Percentiles rank a stretch among this genome's conserved stretches.
phyloP scores from a whole-genome alignment of 345 rosid genomes.

The Rhodomyrtus tomentosa region DNA sequence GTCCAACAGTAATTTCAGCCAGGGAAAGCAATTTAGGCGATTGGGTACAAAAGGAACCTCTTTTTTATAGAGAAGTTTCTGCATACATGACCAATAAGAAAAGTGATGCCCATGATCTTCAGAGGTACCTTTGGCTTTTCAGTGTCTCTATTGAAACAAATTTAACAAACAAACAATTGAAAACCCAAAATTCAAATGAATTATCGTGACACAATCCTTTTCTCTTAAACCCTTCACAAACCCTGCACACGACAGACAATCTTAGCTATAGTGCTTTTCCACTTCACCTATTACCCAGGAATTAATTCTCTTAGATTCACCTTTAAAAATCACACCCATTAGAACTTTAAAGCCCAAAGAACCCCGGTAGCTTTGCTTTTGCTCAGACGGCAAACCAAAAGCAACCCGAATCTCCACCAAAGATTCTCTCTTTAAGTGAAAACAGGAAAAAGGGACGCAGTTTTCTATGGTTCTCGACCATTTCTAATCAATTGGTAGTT shows the following conservation, averaged over 20 bases:
- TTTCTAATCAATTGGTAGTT: neutral
- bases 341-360: neutral
- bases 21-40: neutral
- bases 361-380: neutral
- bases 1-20: neutral
- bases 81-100: neutral
- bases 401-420: neutral
- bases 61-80: neutral
- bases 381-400: neutral
- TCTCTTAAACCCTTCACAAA: neutral
- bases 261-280: neutral
- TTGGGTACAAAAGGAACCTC: neutral
- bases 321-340: neutral
- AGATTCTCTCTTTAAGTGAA: neutral
- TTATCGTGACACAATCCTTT: neutral
- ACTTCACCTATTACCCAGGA: neutral
- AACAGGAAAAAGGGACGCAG: neutral
- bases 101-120: neutral
- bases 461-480: neutral
- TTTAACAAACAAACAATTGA: neutral
- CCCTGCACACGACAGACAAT: neutral
- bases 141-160: neutral
- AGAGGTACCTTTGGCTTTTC: neutral
- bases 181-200: neutral
- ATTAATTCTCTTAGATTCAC: neutral